Evolutionary conservation across 129 eudicot genomes (phyloP), one percentile per base, ranked within the genome.

Genomic region (Mikania micrantha): DNA sequence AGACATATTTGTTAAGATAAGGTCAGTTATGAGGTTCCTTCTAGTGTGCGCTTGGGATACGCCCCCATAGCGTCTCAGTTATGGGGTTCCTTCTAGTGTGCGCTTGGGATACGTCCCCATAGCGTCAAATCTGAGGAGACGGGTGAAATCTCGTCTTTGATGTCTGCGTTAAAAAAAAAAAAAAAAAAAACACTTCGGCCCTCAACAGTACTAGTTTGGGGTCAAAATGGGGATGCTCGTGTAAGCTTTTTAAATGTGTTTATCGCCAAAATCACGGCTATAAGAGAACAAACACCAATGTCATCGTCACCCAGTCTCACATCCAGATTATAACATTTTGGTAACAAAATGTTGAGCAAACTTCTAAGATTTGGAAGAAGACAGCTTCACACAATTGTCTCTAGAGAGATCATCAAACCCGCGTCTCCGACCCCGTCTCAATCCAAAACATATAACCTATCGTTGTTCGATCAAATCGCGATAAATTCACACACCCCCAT

Each of bases 361-460:
- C 63, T 57, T 57, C 39, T 57, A 57, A 57, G 20, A 57, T 57
- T 27, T 57, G 63, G 38, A 12, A 57, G 38, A 57, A 52, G 60
- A 24, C 60, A 52, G 7, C 60, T 52, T 22, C 60, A 52, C 32
- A 52, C 60, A 21, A 21, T 52, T 22, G 32, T 52, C 31, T 52
- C 31, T 0, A 52, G 31, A 52, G 60, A 21, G 29, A 52, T 10
- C 31, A 52, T 52, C 60, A 52, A 52, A 58, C 64, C 64, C 1
- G 7, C 27, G 7, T 49, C 57, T 49, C 57, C 57, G 5, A 49
- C 57, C 57, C 28, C 57, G 12, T 49, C 57, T 19, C 57, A 49
- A 10, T 17, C 25, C 57, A 49, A 49, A 49, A 60, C 40, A n/a
- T 60, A 60, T 60, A 60, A 32, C 16, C 15, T 60, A 6, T 29